These are phyloP conservation scores for Trichosporon ovoides DNA, from an alignment of 1,284 basidiomycete species.

Conservation along the genomic window DNA sequence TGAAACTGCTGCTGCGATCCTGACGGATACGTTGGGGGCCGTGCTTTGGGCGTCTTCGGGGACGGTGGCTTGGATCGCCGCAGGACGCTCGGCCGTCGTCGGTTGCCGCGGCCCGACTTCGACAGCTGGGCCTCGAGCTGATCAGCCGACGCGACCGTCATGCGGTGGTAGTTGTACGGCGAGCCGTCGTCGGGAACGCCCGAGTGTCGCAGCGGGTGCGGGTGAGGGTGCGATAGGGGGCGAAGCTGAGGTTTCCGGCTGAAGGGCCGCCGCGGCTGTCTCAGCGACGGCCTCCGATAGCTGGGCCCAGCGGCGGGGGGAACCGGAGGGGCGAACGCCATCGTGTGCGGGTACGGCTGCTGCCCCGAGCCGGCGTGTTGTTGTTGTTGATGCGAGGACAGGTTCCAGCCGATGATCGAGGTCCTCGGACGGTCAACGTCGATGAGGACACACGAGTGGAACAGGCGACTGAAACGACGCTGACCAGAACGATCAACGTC, in stretches of 20 bases:
- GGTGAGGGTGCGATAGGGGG: background rate
- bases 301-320: background rate
- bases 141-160: slow-evolving; percentile 1
- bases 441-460: slow-evolving; percentile 3
- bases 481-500: slow-evolving; percentile 2
- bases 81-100: background rate
- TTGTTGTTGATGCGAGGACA: background rate
- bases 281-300: background rate
- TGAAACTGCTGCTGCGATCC: background rate
- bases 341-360: background rate
- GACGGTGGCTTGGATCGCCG: background rate
- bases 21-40: background rate
- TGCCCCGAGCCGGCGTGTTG: background rate
- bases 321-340: background rate
- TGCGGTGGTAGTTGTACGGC: slow-evolving; percentile 1
- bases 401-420: slow-evolving; percentile 2
- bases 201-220: slow-evolving; percentile 1
- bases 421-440: slow-evolving; percentile 2
- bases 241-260: background rate
- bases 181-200: background rate
- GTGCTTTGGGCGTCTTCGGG: no score
- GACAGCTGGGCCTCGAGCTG: slow-evolving; percentile 1
- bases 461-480: slow-evolving; percentile 1
- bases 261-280: slow-evolving; percentile 1
- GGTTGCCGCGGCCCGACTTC: background rate